Conservation (phyloP, 1,284 basidiomycete species). For the Fereydounia khargensis region DNA sequence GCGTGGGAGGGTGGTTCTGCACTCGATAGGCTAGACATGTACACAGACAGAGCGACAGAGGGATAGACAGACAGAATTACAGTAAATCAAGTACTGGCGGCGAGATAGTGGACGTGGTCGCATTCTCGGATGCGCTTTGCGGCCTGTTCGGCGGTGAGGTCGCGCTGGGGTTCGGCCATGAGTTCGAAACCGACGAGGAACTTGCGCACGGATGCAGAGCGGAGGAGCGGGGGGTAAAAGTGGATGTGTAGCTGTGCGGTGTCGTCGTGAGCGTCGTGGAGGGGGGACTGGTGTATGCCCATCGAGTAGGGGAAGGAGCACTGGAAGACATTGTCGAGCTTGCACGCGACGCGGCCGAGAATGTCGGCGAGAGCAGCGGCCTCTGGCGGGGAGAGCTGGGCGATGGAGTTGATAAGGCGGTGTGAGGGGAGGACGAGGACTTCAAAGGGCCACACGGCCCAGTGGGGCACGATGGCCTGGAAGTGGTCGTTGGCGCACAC, state of each 20-base stretch:
- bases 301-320: conserved; percentile 94
- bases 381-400: conserved; percentile 35
- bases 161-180: conserved; percentile 86
- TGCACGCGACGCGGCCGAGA: conserved; percentile 47
- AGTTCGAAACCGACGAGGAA: conserved; percentile 92
- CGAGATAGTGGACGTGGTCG: conserved; percentile 31
- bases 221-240: conserved; percentile 80
- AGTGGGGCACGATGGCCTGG: conserved; percentile 87
- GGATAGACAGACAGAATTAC: too few species aligned
- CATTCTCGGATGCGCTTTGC: conserved; percentile 66
- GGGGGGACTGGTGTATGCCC: conserved; percentile 75
- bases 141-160: conserved; percentile 86
- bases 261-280: conserved; percentile 50
- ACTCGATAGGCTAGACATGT: not conserved
- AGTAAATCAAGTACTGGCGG: too few species aligned
- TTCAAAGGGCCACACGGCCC: conserved; percentile 96
- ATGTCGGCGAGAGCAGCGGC: conserved; percentile 60
- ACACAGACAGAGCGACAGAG: too few species aligned
- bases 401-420: conserved; percentile 40
- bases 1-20: not conserved
- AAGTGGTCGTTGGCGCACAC: conserved; percentile 75
- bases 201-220: conserved; percentile 80
- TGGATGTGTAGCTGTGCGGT: conserved; percentile 81
- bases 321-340: conserved; percentile 56
- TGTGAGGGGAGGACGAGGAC: conserved; percentile 61